These are phyloP conservation scores for Hericium alpestre DNA, from an alignment of 768 basidiomycete species.

Conservation along the genomic window DNA sequence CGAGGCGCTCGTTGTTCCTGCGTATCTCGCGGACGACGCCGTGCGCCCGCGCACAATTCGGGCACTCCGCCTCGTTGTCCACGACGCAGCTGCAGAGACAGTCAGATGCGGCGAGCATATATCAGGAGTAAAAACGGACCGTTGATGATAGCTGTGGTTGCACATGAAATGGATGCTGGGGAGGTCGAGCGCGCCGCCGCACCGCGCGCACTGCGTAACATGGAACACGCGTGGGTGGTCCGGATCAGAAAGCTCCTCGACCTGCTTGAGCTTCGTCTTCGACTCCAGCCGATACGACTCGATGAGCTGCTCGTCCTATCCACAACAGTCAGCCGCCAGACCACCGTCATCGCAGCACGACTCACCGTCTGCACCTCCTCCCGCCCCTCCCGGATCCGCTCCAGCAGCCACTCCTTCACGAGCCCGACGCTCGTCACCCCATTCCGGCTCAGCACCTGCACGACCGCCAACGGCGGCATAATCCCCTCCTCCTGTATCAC, in stretches of 20 bases:
- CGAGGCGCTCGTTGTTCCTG: slow-evolving; percentile 73
- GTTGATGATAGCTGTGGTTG: slow-evolving; percentile 91
- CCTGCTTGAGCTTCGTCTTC: slow-evolving; percentile 64
- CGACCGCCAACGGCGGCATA: slow-evolving; percentile 81
- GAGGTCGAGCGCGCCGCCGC: slow-evolving; percentile 82
- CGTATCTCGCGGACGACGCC: slow-evolving; percentile 85
- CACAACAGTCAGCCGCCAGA: neutral
- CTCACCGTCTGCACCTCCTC: slow-evolving; percentile 74
- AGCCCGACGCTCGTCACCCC: slow-evolving; percentile 84
- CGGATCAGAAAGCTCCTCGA: slow-evolving; percentile 69
- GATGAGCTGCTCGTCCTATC: slow-evolving; percentile 76
- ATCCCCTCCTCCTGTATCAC: slow-evolving; percentile 73
- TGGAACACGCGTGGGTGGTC: slow-evolving; percentile 83
- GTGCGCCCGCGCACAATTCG: slow-evolving; percentile 78
- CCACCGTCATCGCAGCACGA: slow-evolving; percentile 8
- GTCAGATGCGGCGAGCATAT: neutral
- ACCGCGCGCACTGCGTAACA: slow-evolving; percentile 85
- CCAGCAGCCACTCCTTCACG: slow-evolving; percentile 84
- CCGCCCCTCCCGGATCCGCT: slow-evolving; percentile 60
- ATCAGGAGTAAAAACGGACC: slow-evolving; percentile 33
- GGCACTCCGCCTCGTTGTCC: slow-evolving; percentile 85
- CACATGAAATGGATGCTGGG: slow-evolving; percentile 98
- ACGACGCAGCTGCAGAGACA: slow-evolving; percentile 58
- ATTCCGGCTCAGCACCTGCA: slow-evolving; percentile 83
- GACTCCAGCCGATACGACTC: slow-evolving; percentile 87